Conservation (phyloP, 176 grass and related monocot species). For the Bromus sterilis region DNA sequence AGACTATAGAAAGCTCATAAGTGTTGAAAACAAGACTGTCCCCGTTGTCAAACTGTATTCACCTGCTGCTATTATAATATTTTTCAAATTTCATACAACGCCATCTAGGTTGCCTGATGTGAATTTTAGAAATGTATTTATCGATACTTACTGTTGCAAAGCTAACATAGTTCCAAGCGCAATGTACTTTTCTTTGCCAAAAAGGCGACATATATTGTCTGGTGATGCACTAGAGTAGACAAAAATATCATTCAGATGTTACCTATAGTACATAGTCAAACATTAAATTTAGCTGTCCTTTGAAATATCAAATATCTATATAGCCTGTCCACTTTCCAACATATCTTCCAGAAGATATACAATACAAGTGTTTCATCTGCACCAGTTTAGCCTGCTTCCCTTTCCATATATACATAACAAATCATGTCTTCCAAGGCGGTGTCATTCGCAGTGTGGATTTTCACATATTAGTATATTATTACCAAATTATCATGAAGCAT, state of each 20-base stretch:
- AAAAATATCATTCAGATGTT: background rate
- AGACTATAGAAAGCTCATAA: background rate
- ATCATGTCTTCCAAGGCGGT: background rate
- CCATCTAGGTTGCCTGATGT: background rate
- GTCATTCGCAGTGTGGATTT: background rate
- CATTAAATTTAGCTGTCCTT: background rate
- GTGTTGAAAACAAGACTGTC: background rate
- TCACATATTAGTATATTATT: conserved; percentile 7
- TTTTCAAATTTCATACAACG: background rate
- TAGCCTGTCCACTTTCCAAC: background rate
- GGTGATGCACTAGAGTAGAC: background rate
- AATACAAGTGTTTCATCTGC: background rate
- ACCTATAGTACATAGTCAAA: background rate
- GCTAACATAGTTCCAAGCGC: background rate
- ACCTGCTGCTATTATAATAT: background rate
- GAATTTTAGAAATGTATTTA: background rate
- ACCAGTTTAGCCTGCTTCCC: background rate
- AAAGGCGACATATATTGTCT: background rate
- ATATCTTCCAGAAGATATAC: background rate
- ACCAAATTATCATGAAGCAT: background rate
- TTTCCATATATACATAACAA: background rate
- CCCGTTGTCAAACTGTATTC: background rate
- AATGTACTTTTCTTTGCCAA: background rate
- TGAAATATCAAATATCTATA: background rate
- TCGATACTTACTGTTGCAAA: background rate